Conservation (phyloP, 2,329 filamentous ascomycete genomes). For the Mariannaea sp. region DNA sequence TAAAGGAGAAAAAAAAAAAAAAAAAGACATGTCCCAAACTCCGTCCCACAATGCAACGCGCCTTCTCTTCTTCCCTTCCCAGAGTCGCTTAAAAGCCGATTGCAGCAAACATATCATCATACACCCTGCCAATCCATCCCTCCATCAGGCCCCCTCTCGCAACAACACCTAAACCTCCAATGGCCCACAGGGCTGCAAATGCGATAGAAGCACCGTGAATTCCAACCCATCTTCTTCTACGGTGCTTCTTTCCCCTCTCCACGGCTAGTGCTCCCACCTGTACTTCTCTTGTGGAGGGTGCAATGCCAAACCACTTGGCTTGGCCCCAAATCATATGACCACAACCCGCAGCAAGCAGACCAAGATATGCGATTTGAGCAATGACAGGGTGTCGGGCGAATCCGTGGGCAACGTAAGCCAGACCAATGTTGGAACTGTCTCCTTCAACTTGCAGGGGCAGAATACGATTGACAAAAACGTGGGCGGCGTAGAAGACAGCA, state of each 20-base stretch:
- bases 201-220: constrained; percentile 68
- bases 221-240: constrained; percentile 70
- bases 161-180: constrained; percentile 78
- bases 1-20: no score
- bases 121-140: constrained; percentile 81
- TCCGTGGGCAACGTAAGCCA: constrained; percentile 84
- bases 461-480: constrained; percentile 76
- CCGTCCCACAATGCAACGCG: constrained; percentile 23
- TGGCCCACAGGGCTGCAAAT: constrained; percentile 74
- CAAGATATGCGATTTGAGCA: constrained; percentile 70
- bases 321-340: constrained; percentile 85
- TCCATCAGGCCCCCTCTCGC: constrained; percentile 69
- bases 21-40: constrained; percentile 35
- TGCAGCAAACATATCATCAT: constrained; percentile 66
- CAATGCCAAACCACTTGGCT: constrained; percentile 77
- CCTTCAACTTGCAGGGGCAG: constrained; percentile 79
- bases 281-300: constrained; percentile 59
- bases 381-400: constrained; percentile 72
- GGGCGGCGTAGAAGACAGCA: constrained; percentile 67
- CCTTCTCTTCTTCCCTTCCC: not conserved
- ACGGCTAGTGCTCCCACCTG: constrained; percentile 48
- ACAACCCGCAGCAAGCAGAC: constrained; percentile 68
- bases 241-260: constrained; percentile 57
- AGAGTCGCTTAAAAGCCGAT: constrained; percentile 37
- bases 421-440: constrained; percentile 81